Base-by-base conservation (phyloP, 192 early-diverging fungal genomes). In the Entomortierella chlamydospora region DNA sequence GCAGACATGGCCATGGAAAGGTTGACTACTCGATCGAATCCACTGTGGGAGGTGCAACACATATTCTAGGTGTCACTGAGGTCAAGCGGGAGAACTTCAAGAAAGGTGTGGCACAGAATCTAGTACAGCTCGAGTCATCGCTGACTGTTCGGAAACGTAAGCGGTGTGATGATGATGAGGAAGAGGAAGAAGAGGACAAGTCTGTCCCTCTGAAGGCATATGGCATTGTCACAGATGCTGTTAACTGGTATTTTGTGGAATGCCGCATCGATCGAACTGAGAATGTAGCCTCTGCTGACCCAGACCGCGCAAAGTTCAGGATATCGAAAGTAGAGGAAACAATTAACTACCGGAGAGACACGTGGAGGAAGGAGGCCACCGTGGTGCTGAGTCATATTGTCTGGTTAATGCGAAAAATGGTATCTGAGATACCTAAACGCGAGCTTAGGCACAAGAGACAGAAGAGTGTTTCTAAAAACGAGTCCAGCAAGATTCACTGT, bases 231-330 rank as follows among this genome's bases (percentile, higher is more conserved):
- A 73, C 80, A 0, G 49, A 73, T 61, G 61, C 71, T 15, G 11
- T 33, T 13, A 15, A n/a, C 54, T 82, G 70, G 66, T 69, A 60
- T 47, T 82, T 82, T 63, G 52, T 82, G 61, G 80, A 82, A 57
- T 77, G 73, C 37, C 52, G 25, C 9, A 57, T 72, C n/a, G 61
- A 64, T 50, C 70, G 0, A 41, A 49, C 70, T 11, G 60, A 57
- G 61, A 37, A 56, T 37, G 57, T 31, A 22, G 41, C 34, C 25
- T 60, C 58, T 25, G 6, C 30, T 20, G 58, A 50, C 26, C 23
- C 23, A 31, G 41, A 57, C 28, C 22, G 54, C 0, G 55, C 66
- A 29, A 68, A 57, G 56, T 68, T 68, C 61, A 63, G 42, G 69
- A 68, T 68, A 30, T 68, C 65, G 65, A 58, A 34, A 26, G 23